Conservation (phyloP, 768 basidiomycete genomes). For the Trametes coccinea region DNA sequence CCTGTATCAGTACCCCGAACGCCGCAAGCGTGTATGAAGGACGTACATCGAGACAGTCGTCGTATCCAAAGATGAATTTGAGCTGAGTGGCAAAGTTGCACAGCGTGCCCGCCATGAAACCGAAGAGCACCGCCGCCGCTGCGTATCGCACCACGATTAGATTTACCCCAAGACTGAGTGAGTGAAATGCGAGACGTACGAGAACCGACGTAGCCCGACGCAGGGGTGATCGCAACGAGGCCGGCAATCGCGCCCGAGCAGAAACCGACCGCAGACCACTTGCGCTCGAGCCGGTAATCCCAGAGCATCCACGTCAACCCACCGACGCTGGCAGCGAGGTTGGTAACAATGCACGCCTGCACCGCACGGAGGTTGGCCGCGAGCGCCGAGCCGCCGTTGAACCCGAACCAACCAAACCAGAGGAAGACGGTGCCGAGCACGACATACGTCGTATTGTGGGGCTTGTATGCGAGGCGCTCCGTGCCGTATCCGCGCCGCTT, state of each 20-base stretch:
- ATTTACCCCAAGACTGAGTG: background rate
- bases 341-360: slow-evolving; percentile 91
- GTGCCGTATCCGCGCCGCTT: slow-evolving; percentile 92
- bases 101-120: slow-evolving; percentile 75
- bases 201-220: slow-evolving; percentile 76
- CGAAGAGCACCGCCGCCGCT: slow-evolving; percentile 85
- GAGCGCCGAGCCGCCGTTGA: slow-evolving; percentile 92
- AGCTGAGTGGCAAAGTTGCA: slow-evolving; percentile 98
- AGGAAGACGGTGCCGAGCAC: slow-evolving; percentile 91
- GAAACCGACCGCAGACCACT: slow-evolving; percentile 93
- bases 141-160: slow-evolving; percentile 1
- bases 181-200: slow-evolving; percentile 44
- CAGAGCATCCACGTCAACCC: slow-evolving; percentile 92
- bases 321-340: slow-evolving; percentile 86
- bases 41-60: slow-evolving; percentile 78
- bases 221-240: slow-evolving; percentile 89
- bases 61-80: slow-evolving; percentile 77
- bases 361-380: slow-evolving; percentile 86
- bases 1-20: background rate
- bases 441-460: slow-evolving; percentile 92
- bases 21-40: slow-evolving; percentile 23
- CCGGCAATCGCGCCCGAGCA: slow-evolving; percentile 94
- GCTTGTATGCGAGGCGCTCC: slow-evolving; percentile 87
- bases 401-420: slow-evolving; percentile 96
- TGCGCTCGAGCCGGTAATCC: slow-evolving; percentile 92